Evolutionary conservation across 75 land plant species (phyloP), one percentile per base, ranked within the genome.

Genomic region (Selaginella tamariscina): DNA sequence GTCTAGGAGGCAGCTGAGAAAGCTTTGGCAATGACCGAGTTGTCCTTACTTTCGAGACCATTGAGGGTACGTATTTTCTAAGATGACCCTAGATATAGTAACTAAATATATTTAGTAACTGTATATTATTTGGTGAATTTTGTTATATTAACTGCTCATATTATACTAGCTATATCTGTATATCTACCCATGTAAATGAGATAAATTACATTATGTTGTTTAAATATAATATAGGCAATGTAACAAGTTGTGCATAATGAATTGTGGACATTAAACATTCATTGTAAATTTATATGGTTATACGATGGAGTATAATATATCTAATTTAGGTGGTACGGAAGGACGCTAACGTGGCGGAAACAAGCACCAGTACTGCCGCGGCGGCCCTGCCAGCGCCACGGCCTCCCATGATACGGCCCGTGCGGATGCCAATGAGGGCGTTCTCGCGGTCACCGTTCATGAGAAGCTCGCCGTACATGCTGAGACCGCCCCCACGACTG

Each of bases 31-130:
- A 67, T 92, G 57, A 87, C 84, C 69, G 94, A 88, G 13, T 82
- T 85, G 13, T 82, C 87, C 27, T 90, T 92, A 27, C 85, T 89
- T 82, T 92, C 97, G 22, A 74, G 94, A 18, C 78, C 84, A 69
- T 79, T 92, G 0, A 88, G 88, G 95, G 97, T 84, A 77, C 63
- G 59, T 27, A 11, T 49, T 59, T 2, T 59, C n/a, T 39, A 39
- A 39, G 15, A 39, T 39, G 49, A n/a, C n/a, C n/a, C n/a, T n/a
- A n/a, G n/a, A n/a, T n/a, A n/a, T n/a, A n/a, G n/a, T n/a, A n/a
- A n/a, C n/a, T n/a, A n/a, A n/a, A n/a, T n/a, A n/a, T n/a, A n/a
- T n/a, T n/a, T n/a, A n/a, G n/a, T n/a, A n/a, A n/a, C n/a, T n/a
- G n/a, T n/a, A n/a, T n/a, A n/a, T n/a, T n/a, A n/a, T n/a, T n/a